A percentile compares a stretch with the other conserved stretches of the same genome.
Conservation (phyloP, 2,329 filamentous ascomycete genomes). For the Dothistroma septosporum region DNA sequence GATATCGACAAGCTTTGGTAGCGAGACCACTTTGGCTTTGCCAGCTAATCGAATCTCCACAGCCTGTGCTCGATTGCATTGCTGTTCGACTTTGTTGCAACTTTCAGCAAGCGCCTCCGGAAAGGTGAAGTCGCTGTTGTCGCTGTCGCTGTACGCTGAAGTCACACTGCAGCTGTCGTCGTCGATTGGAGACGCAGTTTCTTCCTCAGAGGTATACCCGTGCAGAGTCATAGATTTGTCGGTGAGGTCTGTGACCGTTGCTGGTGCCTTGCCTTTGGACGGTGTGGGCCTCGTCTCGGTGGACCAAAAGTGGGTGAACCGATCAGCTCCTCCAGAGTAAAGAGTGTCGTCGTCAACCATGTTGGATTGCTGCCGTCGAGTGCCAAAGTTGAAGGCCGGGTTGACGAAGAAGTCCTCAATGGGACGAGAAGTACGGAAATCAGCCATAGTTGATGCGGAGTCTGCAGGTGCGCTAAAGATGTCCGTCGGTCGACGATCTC, state of each 20-base stretch:
- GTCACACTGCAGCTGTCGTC: constrained; percentile 21
- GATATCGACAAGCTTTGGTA: constrained; percentile 22
- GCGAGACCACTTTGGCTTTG: constrained; percentile 28
- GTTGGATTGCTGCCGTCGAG: background rate
- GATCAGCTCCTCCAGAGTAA: background rate
- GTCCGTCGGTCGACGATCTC: constrained; percentile 3
- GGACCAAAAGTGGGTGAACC: background rate
- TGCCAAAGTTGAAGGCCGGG: constrained; percentile 11
- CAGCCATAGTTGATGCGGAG: constrained; percentile 12
- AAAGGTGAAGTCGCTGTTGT: constrained; percentile 14
- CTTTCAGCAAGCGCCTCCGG: constrained; percentile 25
- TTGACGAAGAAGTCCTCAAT: constrained; percentile 25
- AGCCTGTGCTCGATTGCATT: constrained; percentile 27
- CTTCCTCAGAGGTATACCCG: constrained; percentile 32
- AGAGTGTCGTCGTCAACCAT: constrained; percentile 9
- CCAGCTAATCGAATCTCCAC: constrained; percentile 29
- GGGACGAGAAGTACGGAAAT: constrained; percentile 9
- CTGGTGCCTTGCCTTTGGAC: constrained; percentile 1
- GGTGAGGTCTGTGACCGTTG: constrained; percentile 11
- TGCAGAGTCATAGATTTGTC: constrained; percentile 17
- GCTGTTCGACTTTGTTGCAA: constrained; percentile 22
- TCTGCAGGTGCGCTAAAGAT: background rate
- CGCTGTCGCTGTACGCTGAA: constrained; percentile 15
- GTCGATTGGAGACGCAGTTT: constrained; percentile 28
- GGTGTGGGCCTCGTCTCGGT: background rate